A percentile compares a stretch with the other conserved stretches of the same genome.
Evolutionary conservation across 2,329 filamentous ascomycete genomes (phyloP).

Genomic region (Trichoderma atrobrunneum): DNA sequence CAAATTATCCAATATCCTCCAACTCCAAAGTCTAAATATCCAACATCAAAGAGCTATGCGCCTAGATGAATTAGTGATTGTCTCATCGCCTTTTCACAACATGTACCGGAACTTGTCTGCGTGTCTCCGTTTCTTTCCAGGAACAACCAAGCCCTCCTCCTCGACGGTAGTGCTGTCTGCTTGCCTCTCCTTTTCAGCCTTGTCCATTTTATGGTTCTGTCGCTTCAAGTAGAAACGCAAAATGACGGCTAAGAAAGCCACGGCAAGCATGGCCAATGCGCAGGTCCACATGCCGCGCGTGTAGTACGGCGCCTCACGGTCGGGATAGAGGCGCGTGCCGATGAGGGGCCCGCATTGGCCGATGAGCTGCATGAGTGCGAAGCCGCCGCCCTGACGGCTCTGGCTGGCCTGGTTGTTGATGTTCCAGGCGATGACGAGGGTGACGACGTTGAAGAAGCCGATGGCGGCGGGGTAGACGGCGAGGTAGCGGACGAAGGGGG

Average conservation of each 20-base stretch:
- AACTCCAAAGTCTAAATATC: conserved; percentile 9
- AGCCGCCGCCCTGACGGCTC: conserved; percentile 68
- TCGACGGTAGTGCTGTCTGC: conserved; percentile 31
- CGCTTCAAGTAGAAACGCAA: conserved; percentile 53
- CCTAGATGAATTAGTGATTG: background rate
- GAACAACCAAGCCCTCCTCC: conserved; percentile 41
- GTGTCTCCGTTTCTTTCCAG: conserved; percentile 24
- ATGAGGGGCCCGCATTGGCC: conserved; percentile 76
- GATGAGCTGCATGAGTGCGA: conserved; percentile 76
- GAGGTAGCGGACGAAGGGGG: conserved; percentile 60
- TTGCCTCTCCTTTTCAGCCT: conserved; percentile 29
- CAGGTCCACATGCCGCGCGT: conserved; percentile 61
- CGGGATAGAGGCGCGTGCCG: conserved; percentile 65
- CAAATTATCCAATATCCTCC: background rate
- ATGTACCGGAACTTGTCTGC: conserved; percentile 45
- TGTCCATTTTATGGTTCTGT: conserved; percentile 49
- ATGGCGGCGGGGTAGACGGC: conserved; percentile 74
- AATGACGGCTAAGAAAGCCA: conserved; percentile 53
- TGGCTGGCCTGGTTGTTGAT: conserved; percentile 78
- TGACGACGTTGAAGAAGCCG: conserved; percentile 82
- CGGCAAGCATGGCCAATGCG: conserved; percentile 59
- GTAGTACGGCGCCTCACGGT: conserved; percentile 59
- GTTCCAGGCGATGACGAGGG: conserved; percentile 82
- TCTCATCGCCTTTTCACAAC: conserved; percentile 33
- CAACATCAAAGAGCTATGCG: background rate